These are phyloP conservation scores for Heterobasidion annosum DNA, from an alignment of 1,284 basidiomycete species.

Conservation along the genomic window DNA sequence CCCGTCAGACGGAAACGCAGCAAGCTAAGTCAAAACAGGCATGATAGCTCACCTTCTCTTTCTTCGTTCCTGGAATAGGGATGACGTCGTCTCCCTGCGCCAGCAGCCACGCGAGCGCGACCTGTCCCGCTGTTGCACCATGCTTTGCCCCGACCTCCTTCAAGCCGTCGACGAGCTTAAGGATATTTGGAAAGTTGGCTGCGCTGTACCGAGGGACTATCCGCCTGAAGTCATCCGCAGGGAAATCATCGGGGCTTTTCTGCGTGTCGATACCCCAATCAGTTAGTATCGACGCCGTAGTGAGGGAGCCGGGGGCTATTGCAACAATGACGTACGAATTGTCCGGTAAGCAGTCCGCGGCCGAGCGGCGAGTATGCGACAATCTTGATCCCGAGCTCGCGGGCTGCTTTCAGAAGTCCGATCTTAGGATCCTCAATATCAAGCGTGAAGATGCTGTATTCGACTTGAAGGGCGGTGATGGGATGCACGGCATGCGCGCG, in stretches of 20 bases:
- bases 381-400: constrained; percentile 44
- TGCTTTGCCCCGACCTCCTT: constrained; percentile 33
- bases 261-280: constrained; percentile 24
- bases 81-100: constrained; percentile 44
- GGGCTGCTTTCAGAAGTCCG: constrained; percentile 35
- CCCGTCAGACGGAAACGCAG: background rate
- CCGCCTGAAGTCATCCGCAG: constrained; percentile 6
- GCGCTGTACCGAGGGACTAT: constrained; percentile 19
- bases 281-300: background rate
- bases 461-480: constrained; percentile 54
- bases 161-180: constrained; percentile 40
- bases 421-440: constrained; percentile 42
- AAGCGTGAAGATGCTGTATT: constrained; percentile 49
- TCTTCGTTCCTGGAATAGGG: constrained; percentile 42
- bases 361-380: constrained; percentile 58
- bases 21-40: background rate
- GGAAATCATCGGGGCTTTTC: constrained; percentile 11
- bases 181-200: constrained; percentile 50
- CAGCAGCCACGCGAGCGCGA: constrained; percentile 57
- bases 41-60: constrained; percentile 22
- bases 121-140: constrained; percentile 42
- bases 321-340: constrained; percentile 27
- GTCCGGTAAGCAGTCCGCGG: constrained; percentile 53
- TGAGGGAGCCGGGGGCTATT: background rate
- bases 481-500: constrained; percentile 55